Evolutionary conservation across 805 yeast species (phyloP).

Genomic region (Kregervanrija fluxuum): DNA sequence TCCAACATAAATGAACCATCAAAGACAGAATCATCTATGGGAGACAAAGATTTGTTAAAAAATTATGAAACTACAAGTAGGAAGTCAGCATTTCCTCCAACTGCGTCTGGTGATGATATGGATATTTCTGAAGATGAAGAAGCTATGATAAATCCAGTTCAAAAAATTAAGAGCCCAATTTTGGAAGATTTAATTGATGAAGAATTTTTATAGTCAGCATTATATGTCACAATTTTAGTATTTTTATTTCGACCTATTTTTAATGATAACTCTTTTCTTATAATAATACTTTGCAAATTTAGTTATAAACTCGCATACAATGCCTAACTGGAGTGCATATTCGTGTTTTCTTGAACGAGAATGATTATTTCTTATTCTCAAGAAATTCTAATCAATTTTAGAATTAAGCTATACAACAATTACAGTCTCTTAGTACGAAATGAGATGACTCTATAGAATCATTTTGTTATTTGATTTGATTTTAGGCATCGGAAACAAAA

Average conservation of each 20-base stretch:
- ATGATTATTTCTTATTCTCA: no score
- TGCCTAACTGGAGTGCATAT: not conserved
- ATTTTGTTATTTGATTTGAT: no score
- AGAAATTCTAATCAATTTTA: no score
- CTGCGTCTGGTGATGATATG: conserved; percentile 5
- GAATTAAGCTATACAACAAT: no score
- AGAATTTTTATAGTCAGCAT: conserved; percentile 11
- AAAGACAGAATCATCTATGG: conserved; percentile 1
- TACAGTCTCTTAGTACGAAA: no score
- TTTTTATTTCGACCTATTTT: no score
- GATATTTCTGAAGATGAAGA: conserved; percentile 1
- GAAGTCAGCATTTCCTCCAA: conserved; percentile 19
- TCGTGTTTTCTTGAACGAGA: not conserved
- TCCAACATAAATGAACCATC: not conserved
- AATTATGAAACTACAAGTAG: conserved; percentile 23
- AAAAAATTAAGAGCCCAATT: conserved; percentile 9
- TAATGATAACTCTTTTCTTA: not conserved
- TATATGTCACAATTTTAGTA: no score
- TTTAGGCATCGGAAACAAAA: no score
- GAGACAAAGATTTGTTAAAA: conserved; percentile 9
- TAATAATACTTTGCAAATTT: not conserved
- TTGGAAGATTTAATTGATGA: conserved; percentile 18
- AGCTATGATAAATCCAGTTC: conserved; percentile 1
- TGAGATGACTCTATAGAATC: no score
- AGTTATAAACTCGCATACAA: not conserved